These are phyloP conservation scores for Talaromyces nanjingensis DNA, from an alignment of 495 filamentous ascomycete genomes.

Conservation along the genomic window DNA sequence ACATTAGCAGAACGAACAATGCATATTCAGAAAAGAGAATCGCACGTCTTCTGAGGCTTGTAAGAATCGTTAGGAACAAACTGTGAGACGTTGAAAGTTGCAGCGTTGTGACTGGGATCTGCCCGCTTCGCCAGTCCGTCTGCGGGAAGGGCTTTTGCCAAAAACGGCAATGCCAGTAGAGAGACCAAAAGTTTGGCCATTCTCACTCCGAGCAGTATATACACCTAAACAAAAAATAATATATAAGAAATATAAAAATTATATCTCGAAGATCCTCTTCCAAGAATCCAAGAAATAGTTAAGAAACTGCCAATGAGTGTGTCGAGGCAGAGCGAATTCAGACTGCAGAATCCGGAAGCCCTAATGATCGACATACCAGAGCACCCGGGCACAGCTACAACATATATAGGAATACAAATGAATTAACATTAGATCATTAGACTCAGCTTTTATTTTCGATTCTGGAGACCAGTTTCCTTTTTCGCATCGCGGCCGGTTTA, in stretches of 20 bases:
- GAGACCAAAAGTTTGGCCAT: slow-evolving; percentile 6
- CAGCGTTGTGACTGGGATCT: background rate
- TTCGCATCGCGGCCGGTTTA: background rate
- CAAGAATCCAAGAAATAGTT: background rate
- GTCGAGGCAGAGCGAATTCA: background rate
- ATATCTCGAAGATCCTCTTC: background rate
- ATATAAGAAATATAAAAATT: background rate
- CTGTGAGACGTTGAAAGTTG: background rate
- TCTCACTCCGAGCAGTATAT: background rate
- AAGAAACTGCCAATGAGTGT: background rate
- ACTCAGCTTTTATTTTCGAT: background rate
- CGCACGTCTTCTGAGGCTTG: background rate
- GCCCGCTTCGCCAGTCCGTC: background rate
- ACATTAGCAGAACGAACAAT: background rate
- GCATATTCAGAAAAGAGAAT: background rate
- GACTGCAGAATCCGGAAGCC: slow-evolving; percentile 2
- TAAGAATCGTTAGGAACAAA: background rate
- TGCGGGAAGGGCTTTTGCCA: background rate
- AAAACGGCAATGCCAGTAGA: slow-evolving; percentile 7
- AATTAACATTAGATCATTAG: background rate
- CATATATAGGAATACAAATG: background rate
- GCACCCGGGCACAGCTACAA: background rate
- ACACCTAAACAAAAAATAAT: background rate
- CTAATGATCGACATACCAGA: background rate
- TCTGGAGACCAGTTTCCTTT: slow-evolving; percentile 5